Conservation (phyloP, 306 rosid genomes). For the Neltuma alba region DNA sequence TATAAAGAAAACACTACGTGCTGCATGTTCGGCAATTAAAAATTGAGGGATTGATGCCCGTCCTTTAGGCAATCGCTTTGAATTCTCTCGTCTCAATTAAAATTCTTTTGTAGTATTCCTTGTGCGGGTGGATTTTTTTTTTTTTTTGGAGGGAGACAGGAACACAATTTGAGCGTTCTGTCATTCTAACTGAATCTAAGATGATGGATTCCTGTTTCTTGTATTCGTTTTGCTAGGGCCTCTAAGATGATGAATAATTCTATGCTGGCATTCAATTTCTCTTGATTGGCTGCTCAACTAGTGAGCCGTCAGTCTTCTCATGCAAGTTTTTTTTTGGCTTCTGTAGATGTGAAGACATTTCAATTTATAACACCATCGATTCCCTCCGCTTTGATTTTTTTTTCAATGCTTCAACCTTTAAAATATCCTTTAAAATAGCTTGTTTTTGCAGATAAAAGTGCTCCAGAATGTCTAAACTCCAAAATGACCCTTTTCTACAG, state of each 20-base stretch:
- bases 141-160: background rate
- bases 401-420: slow-evolving; percentile 12
- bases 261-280: background rate
- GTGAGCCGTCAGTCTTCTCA: background rate
- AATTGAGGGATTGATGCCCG: background rate
- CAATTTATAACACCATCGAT: background rate
- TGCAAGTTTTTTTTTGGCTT: slow-evolving; percentile 15
- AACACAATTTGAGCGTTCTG: background rate
- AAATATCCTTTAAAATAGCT: background rate
- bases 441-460: slow-evolving; percentile 43
- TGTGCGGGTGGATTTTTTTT: background rate
- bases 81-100: slow-evolving; percentile 3
- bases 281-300: slow-evolving; percentile 11
- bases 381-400: slow-evolving; percentile 3
- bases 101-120: background rate
- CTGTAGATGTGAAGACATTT: background rate
- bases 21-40: slow-evolving; percentile 13
- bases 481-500: slow-evolving; percentile 67
- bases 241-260: background rate
- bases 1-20: background rate
- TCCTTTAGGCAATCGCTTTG: background rate
- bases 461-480: slow-evolving; percentile 59
- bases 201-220: background rate
- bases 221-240: background rate
- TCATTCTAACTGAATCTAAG: background rate